Percentiles rank a stretch among this genome's conserved stretches.
These are phyloP conservation scores for Mycena filopes DNA, from an alignment of 768 basidiomycete genomes.

Conservation along the genomic window DNA sequence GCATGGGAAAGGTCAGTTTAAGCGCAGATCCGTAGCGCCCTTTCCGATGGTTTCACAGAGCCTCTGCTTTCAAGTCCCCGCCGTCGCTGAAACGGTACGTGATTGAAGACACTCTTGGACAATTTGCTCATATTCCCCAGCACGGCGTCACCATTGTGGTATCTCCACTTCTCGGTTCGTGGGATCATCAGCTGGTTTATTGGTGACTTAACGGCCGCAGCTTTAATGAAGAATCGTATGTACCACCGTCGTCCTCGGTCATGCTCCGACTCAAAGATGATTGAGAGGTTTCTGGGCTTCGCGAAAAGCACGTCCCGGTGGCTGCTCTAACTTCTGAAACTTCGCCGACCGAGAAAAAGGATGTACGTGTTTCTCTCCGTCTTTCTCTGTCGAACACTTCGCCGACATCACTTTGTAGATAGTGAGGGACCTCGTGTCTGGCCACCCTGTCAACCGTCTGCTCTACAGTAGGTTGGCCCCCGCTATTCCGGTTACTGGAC, in stretches of 20 bases:
- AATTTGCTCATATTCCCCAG: constrained; percentile 45
- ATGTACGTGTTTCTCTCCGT: constrained; percentile 49
- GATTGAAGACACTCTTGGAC: background rate
- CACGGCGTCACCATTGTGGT: constrained; percentile 79
- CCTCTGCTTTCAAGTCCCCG: constrained; percentile 88
- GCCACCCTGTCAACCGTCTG: constrained; percentile 66
- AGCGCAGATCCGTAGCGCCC: background rate
- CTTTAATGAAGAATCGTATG: constrained; percentile 86
- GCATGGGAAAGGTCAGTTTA: constrained; percentile 81
- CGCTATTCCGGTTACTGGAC: background rate
- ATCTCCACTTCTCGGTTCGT: constrained; percentile 73
- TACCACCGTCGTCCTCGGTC: constrained; percentile 6
- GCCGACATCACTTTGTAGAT: constrained; percentile 55
- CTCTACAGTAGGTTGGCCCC: constrained; percentile 79
- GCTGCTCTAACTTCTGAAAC: constrained; percentile 78
- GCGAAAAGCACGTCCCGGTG: constrained; percentile 63
- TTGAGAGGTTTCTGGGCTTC: constrained; percentile 73
- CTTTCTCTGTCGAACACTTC: background rate
- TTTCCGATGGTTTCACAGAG: constrained; percentile 55
- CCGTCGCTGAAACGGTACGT: constrained; percentile 68
- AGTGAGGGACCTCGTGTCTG: constrained; percentile 66
- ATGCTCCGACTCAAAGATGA: background rate
- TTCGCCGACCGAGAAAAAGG: constrained; percentile 57
- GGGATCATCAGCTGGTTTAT: background rate
- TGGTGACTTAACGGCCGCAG: constrained; percentile 46